phyloP scores from a whole-genome alignment of 495 filamentous ascomycete species.

The Aspergillus diversus region DNA sequence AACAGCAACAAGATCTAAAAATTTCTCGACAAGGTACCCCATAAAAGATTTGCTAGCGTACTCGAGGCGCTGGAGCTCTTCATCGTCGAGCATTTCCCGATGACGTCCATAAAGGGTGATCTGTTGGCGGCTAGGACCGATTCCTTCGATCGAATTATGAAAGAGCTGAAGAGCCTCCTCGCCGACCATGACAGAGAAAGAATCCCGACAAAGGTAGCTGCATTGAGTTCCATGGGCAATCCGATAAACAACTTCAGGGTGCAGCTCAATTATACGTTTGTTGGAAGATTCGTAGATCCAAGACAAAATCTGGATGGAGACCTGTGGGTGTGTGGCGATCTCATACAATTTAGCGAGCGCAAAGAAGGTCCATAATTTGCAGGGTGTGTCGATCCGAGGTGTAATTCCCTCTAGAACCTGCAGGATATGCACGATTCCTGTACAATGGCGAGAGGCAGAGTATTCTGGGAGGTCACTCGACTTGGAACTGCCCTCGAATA shows the following conservation, averaged over 20 bases:
- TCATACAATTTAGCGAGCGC: slow-evolving; percentile 61
- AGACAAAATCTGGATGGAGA: slow-evolving; percentile 42
- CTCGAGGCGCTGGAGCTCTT: slow-evolving; percentile 51
- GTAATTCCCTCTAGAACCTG: slow-evolving; percentile 52
- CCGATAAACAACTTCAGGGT: slow-evolving; percentile 50
- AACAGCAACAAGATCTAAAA: slow-evolving; percentile 37
- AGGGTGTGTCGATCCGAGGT: slow-evolving; percentile 63
- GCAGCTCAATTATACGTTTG: slow-evolving; percentile 46
- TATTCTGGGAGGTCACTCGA: slow-evolving; percentile 51
- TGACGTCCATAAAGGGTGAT: slow-evolving; percentile 34
- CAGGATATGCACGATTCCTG: slow-evolving; percentile 62
- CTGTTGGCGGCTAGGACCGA: slow-evolving; percentile 12
- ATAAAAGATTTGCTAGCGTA: slow-evolving; percentile 53
- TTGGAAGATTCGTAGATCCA: slow-evolving; percentile 54
- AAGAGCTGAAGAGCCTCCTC: slow-evolving; percentile 48
- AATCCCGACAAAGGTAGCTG: slow-evolving; percentile 40
- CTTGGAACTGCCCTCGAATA: neutral
- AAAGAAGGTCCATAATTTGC: slow-evolving; percentile 65
- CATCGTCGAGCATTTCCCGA: slow-evolving; percentile 44
- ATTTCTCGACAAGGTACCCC: slow-evolving; percentile 36
- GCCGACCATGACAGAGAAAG: slow-evolving; percentile 53
- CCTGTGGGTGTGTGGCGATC: slow-evolving; percentile 40
- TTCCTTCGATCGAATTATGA: slow-evolving; percentile 16
- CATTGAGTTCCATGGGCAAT: slow-evolving; percentile 50
- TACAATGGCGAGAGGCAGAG: slow-evolving; percentile 61